These are phyloP conservation scores for Cryptococcus sp. DNA, from an alignment of 1,284 basidiomycete species.

Conservation along the genomic window DNA sequence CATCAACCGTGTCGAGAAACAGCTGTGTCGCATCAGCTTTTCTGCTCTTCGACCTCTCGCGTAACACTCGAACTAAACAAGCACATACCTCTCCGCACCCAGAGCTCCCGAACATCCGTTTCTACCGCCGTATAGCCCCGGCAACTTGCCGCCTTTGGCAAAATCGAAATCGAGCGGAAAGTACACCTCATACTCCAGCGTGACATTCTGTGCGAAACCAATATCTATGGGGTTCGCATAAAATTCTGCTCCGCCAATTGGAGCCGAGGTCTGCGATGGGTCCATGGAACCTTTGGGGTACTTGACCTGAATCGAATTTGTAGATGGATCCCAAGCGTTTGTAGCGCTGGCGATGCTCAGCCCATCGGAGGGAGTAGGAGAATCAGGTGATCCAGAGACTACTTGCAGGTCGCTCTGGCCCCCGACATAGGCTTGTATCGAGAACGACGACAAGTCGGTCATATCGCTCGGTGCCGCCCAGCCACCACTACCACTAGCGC, in stretches of 20 bases:
- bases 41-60: conserved; percentile 14
- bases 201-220: conserved; percentile 45
- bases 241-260: conserved; percentile 68
- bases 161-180: conserved; percentile 43
- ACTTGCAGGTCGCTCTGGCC: conserved; percentile 62
- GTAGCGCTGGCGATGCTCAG: not conserved
- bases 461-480: not conserved
- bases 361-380: conserved; percentile 1
- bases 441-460: conserved; percentile 62
- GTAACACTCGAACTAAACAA: not conserved
- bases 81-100: conserved; percentile 39
- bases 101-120: conserved; percentile 23
- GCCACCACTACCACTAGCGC: too few relatives aligned
- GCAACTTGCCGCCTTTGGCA: conserved; percentile 49
- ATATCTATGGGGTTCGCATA: conserved; percentile 60
- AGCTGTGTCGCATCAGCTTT: conserved; percentile 11
- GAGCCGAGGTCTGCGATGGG: conserved; percentile 56
- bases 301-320: conserved; percentile 57
- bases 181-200: conserved; percentile 37
- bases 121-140: conserved; percentile 39
- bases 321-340: conserved; percentile 1
- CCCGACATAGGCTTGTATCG: conserved; percentile 61
- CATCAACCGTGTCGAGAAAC: conserved; percentile 46
- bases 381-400: conserved; percentile 56
- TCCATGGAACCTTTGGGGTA: conserved; percentile 68